Evolutionary conservation across 202 grass and related monocot species (phyloP).

Genomic region (Schoenoplectus triqueter): DNA sequence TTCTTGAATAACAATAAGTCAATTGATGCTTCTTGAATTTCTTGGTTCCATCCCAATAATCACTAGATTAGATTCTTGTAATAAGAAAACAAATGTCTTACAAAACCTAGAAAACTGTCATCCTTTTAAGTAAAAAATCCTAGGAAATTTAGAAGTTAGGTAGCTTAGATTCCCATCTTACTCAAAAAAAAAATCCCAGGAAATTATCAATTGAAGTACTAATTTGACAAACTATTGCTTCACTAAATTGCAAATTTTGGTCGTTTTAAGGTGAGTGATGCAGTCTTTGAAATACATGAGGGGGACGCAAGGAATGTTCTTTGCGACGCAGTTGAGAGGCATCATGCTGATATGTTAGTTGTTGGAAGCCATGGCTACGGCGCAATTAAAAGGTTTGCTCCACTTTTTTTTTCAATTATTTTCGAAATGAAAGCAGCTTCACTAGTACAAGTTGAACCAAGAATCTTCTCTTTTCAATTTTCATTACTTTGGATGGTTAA

Average conservation of each 20-base stretch:
- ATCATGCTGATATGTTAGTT: conserved; percentile 70
- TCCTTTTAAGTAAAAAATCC: not conserved
- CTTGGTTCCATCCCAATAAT: not conserved
- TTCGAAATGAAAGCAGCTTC: not conserved
- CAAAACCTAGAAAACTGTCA: not conserved
- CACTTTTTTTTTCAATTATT: not conserved
- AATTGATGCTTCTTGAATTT: not conserved
- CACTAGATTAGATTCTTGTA: not conserved
- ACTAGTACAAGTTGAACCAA: not conserved
- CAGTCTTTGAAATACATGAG: conserved; percentile 58
- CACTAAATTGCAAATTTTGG: not conserved
- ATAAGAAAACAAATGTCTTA: not conserved
- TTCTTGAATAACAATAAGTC: too few species aligned
- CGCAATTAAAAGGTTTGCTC: conserved; percentile 73
- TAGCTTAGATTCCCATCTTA: too few species aligned
- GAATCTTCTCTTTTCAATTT: not conserved
- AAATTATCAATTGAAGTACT: not conserved
- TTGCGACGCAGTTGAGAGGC: conserved; percentile 78
- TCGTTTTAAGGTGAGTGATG: conserved; percentile 51
- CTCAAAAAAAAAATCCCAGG: not conserved
- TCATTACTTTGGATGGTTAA: not conserved
- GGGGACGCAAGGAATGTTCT: conserved; percentile 76
- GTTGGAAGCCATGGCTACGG: conserved; percentile 93
- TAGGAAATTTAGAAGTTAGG: too few species aligned
- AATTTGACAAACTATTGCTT: not conserved